These are phyloP conservation scores for Digitaria exilis DNA, from an alignment of 202 grass and related monocot species.

Conservation along the genomic window DNA sequence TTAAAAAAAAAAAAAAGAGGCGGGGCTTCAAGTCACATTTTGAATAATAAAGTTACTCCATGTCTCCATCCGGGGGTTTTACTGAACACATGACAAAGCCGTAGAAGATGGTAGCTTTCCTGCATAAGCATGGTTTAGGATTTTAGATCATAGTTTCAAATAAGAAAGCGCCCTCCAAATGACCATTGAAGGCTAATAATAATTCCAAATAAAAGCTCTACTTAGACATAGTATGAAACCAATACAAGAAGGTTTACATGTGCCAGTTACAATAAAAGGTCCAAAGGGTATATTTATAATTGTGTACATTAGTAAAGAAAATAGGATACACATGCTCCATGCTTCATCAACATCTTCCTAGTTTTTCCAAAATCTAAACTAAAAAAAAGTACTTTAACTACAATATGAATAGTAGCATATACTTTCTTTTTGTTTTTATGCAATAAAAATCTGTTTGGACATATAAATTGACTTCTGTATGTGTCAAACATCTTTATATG, in stretches of 20 bases:
- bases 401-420: background rate
- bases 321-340: slow-evolving; percentile 5
- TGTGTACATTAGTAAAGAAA: background rate
- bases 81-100: background rate
- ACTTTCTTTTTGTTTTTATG: background rate
- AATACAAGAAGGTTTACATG: background rate
- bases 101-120: slow-evolving; percentile 5
- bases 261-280: background rate
- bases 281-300: background rate
- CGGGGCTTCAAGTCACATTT: background rate
- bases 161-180: background rate
- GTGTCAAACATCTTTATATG: background rate
- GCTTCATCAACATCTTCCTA: background rate
- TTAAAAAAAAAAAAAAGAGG: too few relatives aligned
- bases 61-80: background rate
- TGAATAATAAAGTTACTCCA: background rate
- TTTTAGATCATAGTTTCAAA: background rate
- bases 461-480: background rate
- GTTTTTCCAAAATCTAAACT: background rate
- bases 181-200: background rate
- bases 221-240: background rate
- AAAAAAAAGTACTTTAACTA: background rate
- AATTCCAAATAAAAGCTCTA: background rate
- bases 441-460: background rate
- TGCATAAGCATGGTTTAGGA: slow-evolving; percentile 22